phyloP scores from a whole-genome alignment of 73 alveolate genomes.

The Durusdinium trenchii region DNA sequence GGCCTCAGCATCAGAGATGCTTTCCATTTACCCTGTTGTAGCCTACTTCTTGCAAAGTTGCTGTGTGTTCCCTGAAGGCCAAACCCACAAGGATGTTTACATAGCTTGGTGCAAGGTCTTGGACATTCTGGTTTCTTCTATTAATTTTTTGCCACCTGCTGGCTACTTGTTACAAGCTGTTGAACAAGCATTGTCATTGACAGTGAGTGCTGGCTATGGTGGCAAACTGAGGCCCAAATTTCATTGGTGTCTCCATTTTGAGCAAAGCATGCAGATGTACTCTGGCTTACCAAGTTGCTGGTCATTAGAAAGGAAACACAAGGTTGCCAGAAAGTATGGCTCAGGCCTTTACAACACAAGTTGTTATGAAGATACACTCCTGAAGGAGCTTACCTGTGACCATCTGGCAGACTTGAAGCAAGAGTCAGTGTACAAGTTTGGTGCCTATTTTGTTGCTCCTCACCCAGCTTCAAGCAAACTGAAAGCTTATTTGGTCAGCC shows the following conservation, averaged over 20 bases:
- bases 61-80: neutral
- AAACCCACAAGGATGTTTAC: too few relatives aligned
- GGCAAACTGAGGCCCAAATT: neutral
- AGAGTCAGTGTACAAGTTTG: neutral
- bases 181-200: neutral
- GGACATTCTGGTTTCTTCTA: neutral
- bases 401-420: neutral
- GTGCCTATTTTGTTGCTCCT: neutral
- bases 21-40: neutral
- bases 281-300: neutral
- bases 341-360: slow-evolving; percentile 19
- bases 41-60: neutral
- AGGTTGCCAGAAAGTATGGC: neutral
- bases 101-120: neutral
- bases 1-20: neutral
- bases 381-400: neutral
- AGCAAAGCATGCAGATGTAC: neutral
- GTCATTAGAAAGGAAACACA: slow-evolving; percentile 13
- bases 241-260: slow-evolving; percentile 2
- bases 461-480: neutral
- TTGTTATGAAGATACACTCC: neutral
- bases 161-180: neutral
- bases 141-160: neutral
- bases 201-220: neutral
- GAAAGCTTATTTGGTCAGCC: neutral